phyloP scores from a whole-genome alignment of 495 filamentous ascomycete genomes.

The Aspergillus cavernicola region DNA sequence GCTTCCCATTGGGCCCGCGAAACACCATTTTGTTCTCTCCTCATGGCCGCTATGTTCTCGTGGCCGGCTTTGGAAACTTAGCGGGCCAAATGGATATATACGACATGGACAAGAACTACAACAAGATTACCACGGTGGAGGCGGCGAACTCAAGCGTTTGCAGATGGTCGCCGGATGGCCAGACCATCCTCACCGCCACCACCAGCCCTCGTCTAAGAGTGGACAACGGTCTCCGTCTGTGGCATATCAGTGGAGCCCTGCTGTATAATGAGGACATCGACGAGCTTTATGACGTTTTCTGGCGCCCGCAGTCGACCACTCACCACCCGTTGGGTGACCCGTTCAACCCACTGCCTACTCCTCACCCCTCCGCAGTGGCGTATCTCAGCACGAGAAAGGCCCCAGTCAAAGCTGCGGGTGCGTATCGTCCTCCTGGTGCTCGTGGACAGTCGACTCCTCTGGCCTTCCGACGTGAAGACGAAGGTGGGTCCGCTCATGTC shows the following conservation, averaged over 20 bases:
- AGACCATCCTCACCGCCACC: slow-evolving; percentile 91
- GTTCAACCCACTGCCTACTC: slow-evolving; percentile 69
- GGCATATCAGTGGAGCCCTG: slow-evolving; percentile 84
- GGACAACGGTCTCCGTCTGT: slow-evolving; percentile 93
- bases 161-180: slow-evolving; percentile 94
- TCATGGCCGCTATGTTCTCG: slow-evolving; percentile 83
- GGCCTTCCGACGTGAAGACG: slow-evolving; percentile 95
- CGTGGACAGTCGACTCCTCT: slow-evolving; percentile 83
- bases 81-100: slow-evolving; percentile 97
- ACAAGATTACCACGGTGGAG: slow-evolving; percentile 89
- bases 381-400: slow-evolving; percentile 85
- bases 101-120: slow-evolving; percentile 86
- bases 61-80: slow-evolving; percentile 96
- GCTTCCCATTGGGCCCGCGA: slow-evolving; percentile 77
- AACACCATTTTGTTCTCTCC: slow-evolving; percentile 97
- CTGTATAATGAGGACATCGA: slow-evolving; percentile 94
- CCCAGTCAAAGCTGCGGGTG: slow-evolving; percentile 89
- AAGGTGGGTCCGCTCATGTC: slow-evolving; percentile 86
- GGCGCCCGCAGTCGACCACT: slow-evolving; percentile 69
- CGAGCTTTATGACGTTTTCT: slow-evolving; percentile 88
- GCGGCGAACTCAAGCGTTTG: slow-evolving; percentile 93
- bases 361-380: slow-evolving; percentile 78
- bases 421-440: slow-evolving; percentile 94
- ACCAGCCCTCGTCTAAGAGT: slow-evolving; percentile 91
- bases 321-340: slow-evolving; percentile 66